Evolutionary conservation across 1,284 basidiomycete genomes (phyloP).

Genomic region (Trichosporon faecale): DNA sequence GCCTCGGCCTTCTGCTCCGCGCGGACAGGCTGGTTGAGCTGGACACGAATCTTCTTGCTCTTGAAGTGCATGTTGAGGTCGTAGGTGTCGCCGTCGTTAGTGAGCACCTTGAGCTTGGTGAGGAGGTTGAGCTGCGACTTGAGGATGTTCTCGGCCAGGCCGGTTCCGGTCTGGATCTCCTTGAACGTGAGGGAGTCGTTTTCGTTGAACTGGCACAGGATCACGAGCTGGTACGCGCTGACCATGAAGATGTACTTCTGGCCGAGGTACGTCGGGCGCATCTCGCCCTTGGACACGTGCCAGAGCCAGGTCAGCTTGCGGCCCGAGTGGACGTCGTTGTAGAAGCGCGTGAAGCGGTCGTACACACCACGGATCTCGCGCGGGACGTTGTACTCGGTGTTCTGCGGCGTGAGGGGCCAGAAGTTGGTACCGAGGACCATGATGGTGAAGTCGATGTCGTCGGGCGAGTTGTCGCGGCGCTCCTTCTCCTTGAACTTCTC

Average conservation of each 20-base stretch:
- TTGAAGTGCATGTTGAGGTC: slow-evolving; percentile 92
- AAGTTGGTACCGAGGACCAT: slow-evolving; percentile 95
- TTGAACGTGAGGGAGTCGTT: slow-evolving; percentile 77
- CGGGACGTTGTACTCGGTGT: slow-evolving; percentile 85
- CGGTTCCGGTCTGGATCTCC: slow-evolving; percentile 78
- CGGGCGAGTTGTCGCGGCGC: slow-evolving; percentile 65
- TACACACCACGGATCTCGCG: slow-evolving; percentile 80
- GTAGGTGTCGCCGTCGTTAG: slow-evolving; percentile 73
- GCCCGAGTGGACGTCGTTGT: slow-evolving; percentile 70
- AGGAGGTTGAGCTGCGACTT: slow-evolving; percentile 77
- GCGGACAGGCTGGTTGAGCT: slow-evolving; percentile 90
- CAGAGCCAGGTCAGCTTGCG: slow-evolving; percentile 96
- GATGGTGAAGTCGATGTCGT: slow-evolving; percentile 73
- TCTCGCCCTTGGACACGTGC: slow-evolving; percentile 96
- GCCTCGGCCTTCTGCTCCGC: slow-evolving; percentile 90
- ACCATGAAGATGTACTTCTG: slow-evolving; percentile 97
- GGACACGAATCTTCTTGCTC: slow-evolving; percentile 81
- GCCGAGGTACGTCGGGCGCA: slow-evolving; percentile 84
- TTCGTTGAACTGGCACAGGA: slow-evolving; percentile 90
- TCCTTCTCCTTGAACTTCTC: slow-evolving; percentile 95
- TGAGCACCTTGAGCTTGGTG: slow-evolving; percentile 84
- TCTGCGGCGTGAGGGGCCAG: slow-evolving; percentile 85
- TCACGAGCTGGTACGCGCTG: slow-evolving; percentile 91
- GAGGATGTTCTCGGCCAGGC: slow-evolving; percentile 77
- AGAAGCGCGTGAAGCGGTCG: slow-evolving; percentile 90